phyloP scores from a whole-genome alignment of 78 protist species.

The Protostelium mycophagum region DNA sequence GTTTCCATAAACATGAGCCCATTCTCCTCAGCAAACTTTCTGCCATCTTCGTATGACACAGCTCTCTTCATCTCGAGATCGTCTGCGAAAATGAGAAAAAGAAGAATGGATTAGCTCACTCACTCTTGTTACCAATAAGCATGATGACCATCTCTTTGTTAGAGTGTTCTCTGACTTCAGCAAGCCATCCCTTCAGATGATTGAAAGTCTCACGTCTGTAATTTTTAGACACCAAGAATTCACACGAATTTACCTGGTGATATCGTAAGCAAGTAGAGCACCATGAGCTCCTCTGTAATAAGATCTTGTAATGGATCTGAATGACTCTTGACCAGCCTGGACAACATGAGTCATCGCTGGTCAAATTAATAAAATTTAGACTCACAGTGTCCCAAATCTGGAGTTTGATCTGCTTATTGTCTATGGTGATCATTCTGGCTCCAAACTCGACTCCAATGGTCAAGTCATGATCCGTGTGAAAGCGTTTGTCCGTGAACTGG shows the following conservation, averaged over 20 bases:
- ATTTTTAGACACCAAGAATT: not conserved
- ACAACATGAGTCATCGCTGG: not conserved
- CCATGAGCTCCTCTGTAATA: constrained; percentile 97
- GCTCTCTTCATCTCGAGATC: constrained; percentile 85
- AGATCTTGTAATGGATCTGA: constrained; percentile 96
- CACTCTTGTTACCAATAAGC: constrained; percentile 89
- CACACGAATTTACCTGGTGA: constrained; percentile 33
- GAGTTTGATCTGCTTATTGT: constrained; percentile 83
- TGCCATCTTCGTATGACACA: constrained; percentile 93
- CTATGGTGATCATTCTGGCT: constrained; percentile 87
- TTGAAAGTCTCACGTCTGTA: constrained; percentile 90
- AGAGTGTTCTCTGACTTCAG: constrained; percentile 75
- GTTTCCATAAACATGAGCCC: constrained; percentile 95
- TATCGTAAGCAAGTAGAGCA: constrained; percentile 74
- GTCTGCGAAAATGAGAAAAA: not conserved
- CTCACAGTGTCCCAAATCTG: constrained; percentile 94
- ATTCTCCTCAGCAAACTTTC: constrained; percentile 86
- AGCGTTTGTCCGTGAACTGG: constrained; percentile 95
- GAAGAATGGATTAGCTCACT: not conserved
- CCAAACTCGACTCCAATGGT: constrained; percentile 99
- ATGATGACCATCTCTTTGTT: constrained; percentile 83
- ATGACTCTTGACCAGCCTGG: constrained; percentile 93
- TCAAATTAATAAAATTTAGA: not conserved
- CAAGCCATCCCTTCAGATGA: constrained; percentile 86
- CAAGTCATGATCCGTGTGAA: constrained; percentile 95